A percentile compares a stretch with the other conserved stretches of the same genome.
phyloP scores from a whole-genome alignment of 257 asterid species.

The Forsythia viridissima region DNA sequence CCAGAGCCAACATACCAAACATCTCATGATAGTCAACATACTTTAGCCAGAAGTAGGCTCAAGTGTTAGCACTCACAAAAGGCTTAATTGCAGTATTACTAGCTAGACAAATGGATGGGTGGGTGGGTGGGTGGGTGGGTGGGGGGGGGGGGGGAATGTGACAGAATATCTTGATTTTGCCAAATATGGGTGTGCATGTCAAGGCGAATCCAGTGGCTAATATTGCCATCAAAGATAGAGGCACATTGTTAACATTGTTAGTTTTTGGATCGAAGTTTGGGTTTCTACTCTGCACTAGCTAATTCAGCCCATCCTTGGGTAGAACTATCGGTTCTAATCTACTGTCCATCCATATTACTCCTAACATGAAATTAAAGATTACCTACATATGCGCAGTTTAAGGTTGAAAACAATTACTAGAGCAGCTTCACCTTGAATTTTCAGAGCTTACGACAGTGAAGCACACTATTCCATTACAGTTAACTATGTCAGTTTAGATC shows the following conservation, averaged over 20 bases:
- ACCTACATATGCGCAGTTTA: neutral
- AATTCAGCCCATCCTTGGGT: constrained; percentile 6
- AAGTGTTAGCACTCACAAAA: too few relatives aligned
- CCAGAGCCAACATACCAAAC: neutral
- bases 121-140: too few relatives aligned
- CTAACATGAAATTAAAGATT: constrained; percentile 18
- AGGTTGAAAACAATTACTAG: neutral
- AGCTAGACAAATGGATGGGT: too few relatives aligned
- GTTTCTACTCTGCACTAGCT: constrained; percentile 15
- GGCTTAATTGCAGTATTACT: too few relatives aligned
- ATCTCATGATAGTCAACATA: too few relatives aligned
- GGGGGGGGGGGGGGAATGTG: too few relatives aligned
- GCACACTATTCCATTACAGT: neutral
- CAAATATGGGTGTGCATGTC: neutral
- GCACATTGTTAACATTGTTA: constrained; percentile 19
- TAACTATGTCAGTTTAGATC: constrained; percentile 41
- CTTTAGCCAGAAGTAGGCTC: too few relatives aligned
- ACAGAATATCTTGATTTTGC: neutral
- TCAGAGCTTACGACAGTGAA: neutral
- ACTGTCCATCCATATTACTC: neutral
- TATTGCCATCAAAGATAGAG: neutral
- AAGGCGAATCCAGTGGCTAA: neutral
- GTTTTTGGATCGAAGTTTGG: constrained; percentile 5
- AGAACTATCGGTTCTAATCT: neutral
- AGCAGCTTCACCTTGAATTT: constrained; percentile 13